Conservation (phyloP, 768 basidiomycete genomes). For the Boletus rubroflammeus region DNA sequence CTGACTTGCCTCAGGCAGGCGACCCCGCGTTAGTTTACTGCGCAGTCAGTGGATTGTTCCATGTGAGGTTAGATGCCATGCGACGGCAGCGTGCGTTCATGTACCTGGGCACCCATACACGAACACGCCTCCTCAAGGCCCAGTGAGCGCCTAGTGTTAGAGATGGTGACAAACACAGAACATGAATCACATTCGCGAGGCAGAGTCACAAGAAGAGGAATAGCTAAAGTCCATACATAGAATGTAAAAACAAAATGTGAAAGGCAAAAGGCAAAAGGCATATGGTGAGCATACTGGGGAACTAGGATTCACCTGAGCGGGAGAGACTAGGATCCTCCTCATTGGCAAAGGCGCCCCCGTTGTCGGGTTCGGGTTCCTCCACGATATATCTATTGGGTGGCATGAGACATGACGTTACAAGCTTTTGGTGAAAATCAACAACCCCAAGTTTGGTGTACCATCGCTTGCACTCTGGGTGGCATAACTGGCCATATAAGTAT, state of each 20-base stretch:
- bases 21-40: conserved; percentile 14
- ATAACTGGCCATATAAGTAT: conserved; percentile 6
- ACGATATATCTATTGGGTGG: conserved; percentile 11
- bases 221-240: conserved; percentile 3
- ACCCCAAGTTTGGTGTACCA: conserved; percentile 10
- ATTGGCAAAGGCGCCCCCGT: neutral
- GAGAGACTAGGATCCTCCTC: conserved; percentile 4
- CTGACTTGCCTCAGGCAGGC: conserved; percentile 8
- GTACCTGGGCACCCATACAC: conserved; percentile 9
- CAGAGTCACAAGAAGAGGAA: conserved; percentile 2
- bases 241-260: neutral
- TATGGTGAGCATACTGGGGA: neutral
- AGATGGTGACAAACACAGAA: conserved; percentile 1
- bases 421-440: conserved; percentile 8
- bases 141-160: neutral
- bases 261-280: neutral
- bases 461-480: neutral
- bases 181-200: neutral
- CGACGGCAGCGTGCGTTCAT: conserved; percentile 20
- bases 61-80: conserved; percentile 11
- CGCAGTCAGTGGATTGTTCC: conserved; percentile 10
- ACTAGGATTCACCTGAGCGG: conserved; percentile 10
- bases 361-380: neutral
- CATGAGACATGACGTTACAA: conserved; percentile 9
- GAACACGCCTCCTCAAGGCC: neutral